phyloP scores from a whole-genome alignment of 2,329 filamentous ascomycete genomes.

The Nigrospora oryzae region DNA sequence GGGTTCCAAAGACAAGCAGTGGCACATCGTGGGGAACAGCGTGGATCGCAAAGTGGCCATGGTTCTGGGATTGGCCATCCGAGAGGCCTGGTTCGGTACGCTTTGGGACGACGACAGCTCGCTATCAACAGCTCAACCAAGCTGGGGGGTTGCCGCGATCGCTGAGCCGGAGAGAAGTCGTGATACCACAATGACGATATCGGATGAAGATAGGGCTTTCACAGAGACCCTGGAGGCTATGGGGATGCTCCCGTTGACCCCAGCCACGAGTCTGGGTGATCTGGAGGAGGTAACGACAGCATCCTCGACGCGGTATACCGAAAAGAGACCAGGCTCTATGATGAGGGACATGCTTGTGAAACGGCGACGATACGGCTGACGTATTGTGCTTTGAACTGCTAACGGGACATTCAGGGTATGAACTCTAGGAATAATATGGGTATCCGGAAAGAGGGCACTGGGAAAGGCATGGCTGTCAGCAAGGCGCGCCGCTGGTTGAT shows the following conservation, averaged over 20 bases:
- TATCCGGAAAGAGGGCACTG: neutral
- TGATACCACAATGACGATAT: neutral
- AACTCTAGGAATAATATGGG: neutral
- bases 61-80: conserved; percentile 54
- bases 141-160: neutral
- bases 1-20: conserved; percentile 46
- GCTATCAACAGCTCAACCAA: neutral
- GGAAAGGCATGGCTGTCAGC: no score
- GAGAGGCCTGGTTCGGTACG: conserved; percentile 44
- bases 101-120: conserved; percentile 4
- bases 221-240: neutral
- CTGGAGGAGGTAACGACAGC: neutral
- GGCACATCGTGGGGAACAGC: conserved; percentile 66
- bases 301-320: neutral
- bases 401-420: neutral
- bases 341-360: neutral
- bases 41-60: conserved; percentile 63
- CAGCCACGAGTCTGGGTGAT: neutral
- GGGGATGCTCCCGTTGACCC: neutral
- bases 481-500: no score
- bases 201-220: neutral
- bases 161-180: neutral
- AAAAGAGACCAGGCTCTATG: no score
- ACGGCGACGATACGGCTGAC: neutral
- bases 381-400: no score